Conservation (phyloP, 352 stramenopile genomes). For the Globisporangium sylvaticum region DNA sequence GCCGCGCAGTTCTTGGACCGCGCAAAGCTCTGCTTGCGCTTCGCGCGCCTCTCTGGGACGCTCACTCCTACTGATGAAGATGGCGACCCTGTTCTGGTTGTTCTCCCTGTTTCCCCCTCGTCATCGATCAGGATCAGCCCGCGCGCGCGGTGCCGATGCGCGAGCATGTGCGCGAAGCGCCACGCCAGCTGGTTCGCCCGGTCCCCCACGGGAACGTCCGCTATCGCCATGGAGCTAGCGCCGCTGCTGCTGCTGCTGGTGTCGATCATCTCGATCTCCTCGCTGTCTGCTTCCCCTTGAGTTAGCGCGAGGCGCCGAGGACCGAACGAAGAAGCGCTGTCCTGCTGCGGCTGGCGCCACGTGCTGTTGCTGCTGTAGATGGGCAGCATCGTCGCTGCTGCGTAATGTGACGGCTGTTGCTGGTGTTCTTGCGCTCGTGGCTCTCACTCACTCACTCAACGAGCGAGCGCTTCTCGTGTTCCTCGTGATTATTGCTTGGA, state of each 20-base stretch:
- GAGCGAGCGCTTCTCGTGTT: not conserved
- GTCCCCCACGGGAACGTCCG: not conserved
- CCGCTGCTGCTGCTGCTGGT: not conserved
- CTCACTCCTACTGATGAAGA: not conserved
- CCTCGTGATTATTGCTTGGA: not conserved
- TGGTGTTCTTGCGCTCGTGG: not conserved
- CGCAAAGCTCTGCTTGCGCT: constrained; percentile 1
- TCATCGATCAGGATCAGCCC: not conserved
- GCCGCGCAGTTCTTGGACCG: constrained; percentile 30
- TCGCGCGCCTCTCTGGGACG: not conserved
- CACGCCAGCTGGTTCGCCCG: constrained; percentile 17
- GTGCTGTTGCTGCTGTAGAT: not conserved
- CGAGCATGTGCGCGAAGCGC: constrained; percentile 39
- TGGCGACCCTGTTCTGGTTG: not conserved
- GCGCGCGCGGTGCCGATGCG: constrained; percentile 23
- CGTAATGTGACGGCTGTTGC: not conserved
- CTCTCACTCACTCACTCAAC: not conserved
- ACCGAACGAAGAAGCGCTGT: not conserved
- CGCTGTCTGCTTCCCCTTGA: not conserved
- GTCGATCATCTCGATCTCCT: not conserved
- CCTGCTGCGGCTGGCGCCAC: constrained; percentile 3
- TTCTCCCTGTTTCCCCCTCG: not conserved
- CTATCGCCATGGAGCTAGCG: not conserved
- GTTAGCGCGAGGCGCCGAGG: not conserved
- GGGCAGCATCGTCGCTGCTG: not conserved